Conservation (phyloP, 805 yeast species). For the Torulaspora gathmanii region DNA sequence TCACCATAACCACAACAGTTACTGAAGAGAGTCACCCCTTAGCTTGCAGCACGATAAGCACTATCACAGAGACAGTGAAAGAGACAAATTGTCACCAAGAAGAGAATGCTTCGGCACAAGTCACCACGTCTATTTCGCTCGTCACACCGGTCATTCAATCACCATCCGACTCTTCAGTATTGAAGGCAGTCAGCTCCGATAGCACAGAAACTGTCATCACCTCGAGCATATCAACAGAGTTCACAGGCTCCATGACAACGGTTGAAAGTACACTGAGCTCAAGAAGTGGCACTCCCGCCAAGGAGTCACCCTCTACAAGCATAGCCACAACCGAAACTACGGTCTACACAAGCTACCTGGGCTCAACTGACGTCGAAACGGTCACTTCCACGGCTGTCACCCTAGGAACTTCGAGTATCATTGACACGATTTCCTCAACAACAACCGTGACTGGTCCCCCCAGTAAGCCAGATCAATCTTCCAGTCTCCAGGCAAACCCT, state of each 20-base stretch:
- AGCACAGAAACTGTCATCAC: not conserved
- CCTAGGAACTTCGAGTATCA: not conserved
- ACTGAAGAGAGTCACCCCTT: no score
- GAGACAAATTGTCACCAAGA: not conserved
- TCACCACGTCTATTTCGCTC: not conserved
- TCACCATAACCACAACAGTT: no score
- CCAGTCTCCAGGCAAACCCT: not conserved
- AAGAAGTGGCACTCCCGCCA: not conserved
- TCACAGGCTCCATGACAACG: not conserved
- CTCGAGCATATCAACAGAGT: not conserved
- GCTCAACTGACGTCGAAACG: not conserved
- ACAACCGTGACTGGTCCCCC: not conserved
- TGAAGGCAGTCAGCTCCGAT: not conserved
- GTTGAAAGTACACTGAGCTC: not conserved
- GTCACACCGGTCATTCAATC: not conserved
- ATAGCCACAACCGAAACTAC: constrained; percentile 1
- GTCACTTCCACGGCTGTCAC: not conserved
- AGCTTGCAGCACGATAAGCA: not conserved
- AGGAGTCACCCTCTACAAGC: not conserved
- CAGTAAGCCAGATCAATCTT: not conserved
- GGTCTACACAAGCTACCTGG: not conserved
- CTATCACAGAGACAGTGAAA: constrained; percentile 6
- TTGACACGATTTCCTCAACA: not conserved
- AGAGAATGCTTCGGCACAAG: not conserved
- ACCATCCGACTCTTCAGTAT: not conserved